Evolutionary conservation across 192 early-diverging fungal genomes (phyloP), one percentile per base, ranked within the genome.

Genomic region (Backusella circina): DNA sequence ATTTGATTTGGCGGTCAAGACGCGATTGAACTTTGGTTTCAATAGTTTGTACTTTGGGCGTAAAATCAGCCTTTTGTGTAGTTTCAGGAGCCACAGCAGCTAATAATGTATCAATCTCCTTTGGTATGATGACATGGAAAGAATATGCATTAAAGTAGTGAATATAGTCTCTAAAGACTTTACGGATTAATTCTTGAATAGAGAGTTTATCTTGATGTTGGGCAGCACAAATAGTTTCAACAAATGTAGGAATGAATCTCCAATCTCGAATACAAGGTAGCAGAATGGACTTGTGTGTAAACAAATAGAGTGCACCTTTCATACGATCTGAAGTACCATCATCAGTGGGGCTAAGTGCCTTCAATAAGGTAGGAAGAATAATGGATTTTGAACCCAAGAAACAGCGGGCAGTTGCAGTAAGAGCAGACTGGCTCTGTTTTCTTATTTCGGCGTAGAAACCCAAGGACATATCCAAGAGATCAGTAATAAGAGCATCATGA

Each of bases 171-270:
- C 89, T 50, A 78, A 91, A 93, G 4, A 87, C 78, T 73, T 87
- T 91, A 7, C 90, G 79, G 26, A 93, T 80, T 12, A 91, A 70
- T 54, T 90, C 84, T 76, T 93, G 92, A 21, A 93, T 84, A 6
- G 90, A 89, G 1, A 86, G 83, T 83, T 94, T 93, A 47, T 93
- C 92, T 44, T 88, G 88, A 75, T 91, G 89, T 65, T 92, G 86
- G 15, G 90, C 85, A 30, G 75, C 76, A 66, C 89, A 87, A 0
- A 94, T 73, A 10, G 82, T 70, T 23, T 77, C 30, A 12, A 90
- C 84, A 70, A 92, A 94, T 21, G 79, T 71, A 1, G 85, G 83
- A 3, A 84, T 84, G 72, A 84, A 89, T 18, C 84, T 67, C 85
- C 87, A 91, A 73, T 92, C 87, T 3, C 84, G 83, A 33, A 91